phyloP scores from a whole-genome alignment of 805 yeast species.

The Suhomyces pyralidae region DNA sequence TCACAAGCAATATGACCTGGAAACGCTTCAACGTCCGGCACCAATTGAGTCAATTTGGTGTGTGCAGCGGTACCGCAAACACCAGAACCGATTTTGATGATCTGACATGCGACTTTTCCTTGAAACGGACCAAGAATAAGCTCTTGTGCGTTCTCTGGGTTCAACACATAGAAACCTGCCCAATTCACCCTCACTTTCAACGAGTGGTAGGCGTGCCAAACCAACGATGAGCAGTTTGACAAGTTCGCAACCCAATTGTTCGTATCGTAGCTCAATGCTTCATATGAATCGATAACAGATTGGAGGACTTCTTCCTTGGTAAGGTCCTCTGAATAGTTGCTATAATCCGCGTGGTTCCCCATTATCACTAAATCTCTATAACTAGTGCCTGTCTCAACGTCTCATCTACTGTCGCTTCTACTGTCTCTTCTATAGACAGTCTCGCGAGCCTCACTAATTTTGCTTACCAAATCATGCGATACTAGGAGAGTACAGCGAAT shows the following conservation, averaged over 20 bases:
- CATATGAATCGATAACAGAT: constrained; percentile 56
- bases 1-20: constrained; percentile 98
- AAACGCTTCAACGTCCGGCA: constrained; percentile 68
- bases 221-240: constrained; percentile 78
- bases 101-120: constrained; percentile 95
- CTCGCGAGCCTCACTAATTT: neutral
- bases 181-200: constrained; percentile 66
- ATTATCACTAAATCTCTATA: neutral
- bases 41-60: constrained; percentile 61
- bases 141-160: constrained; percentile 34
- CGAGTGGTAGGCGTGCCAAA: constrained; percentile 85
- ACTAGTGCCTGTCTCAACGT: no score
- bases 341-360: constrained; percentile 67
- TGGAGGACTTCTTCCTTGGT: constrained; percentile 56
- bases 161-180: constrained; percentile 84
- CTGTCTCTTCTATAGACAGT: no score
- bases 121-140: constrained; percentile 89
- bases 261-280: constrained; percentile 61
- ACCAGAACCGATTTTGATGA: constrained; percentile 73
- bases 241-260: constrained; percentile 86
- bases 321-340: constrained; percentile 45
- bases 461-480: neutral
- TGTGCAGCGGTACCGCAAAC: constrained; percentile 89
- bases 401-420: no score
- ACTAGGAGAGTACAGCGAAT: neutral